A percentile compares a stretch with the other conserved stretches of the same genome.
Conservation (phyloP, 108 stramenopile species). For the Nitzschia sp. region DNA sequence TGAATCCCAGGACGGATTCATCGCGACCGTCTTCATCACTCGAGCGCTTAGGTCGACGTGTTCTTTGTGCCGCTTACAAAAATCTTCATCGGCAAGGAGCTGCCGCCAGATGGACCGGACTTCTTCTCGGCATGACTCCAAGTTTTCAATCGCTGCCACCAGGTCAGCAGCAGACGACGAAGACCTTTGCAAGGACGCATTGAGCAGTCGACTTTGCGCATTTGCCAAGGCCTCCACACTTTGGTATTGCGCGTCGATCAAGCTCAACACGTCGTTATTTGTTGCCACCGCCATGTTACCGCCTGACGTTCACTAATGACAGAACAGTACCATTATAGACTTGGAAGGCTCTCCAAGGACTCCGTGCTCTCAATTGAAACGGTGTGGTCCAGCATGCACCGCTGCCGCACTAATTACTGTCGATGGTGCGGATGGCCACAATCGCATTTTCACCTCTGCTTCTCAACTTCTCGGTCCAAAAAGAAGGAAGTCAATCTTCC, state of each 20-base stretch:
- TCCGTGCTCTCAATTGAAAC: no score
- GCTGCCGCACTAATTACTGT: no score
- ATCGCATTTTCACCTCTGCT: no score
- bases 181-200: background rate
- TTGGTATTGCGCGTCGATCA: constrained; percentile 28
- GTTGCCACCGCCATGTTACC: background rate
- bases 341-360: no score
- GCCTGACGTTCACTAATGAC: no score
- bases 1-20: constrained; percentile 24
- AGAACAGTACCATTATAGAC: no score
- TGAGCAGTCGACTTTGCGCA: constrained; percentile 30
- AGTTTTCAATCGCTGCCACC: background rate
- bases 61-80: background rate
- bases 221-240: constrained; percentile 37
- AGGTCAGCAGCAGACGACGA: background rate
- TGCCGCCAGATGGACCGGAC: constrained; percentile 11
- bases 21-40: constrained; percentile 24
- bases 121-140: background rate
- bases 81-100: background rate
- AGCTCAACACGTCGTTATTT: constrained; percentile 1
- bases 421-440: no score
- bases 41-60: constrained; percentile 25
- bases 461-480: no score
- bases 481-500: no score
- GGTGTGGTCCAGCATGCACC: background rate